Evolutionary conservation across 768 basidiomycete genomes (phyloP), one percentile per base, ranked within the genome.

Genomic region (Neoboletus magnificus): DNA sequence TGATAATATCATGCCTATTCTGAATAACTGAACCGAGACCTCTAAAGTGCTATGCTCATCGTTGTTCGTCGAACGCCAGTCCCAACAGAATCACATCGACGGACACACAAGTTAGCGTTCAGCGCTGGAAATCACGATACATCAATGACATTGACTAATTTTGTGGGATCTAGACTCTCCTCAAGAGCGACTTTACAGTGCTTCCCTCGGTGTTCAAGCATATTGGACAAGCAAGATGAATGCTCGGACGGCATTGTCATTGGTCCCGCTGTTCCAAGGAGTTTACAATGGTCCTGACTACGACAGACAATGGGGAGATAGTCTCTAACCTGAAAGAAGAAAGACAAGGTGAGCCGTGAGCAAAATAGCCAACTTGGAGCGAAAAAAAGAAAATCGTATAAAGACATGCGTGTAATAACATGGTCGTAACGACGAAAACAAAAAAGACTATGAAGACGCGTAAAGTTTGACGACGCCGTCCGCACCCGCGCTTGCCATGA

Each of bases 391-490:
- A 30, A 27, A 42, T 20, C 45, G 35, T 50, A 57, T 40, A 42
- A 50, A 52, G 40, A 54, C 40, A 32, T 48, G 56, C 42, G 22
- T 1, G 33, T 11, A 8, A 48, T 10, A 29, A 4, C 11, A 25
- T 35, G 18, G 33, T 49, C 45, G 43, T 56, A 2, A n/a, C 27
- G 5, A 15, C 27, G 36, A 3, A 10, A 11, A 42, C 41, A 16
- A 32, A 12, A 6, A 6, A 18, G 15, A 5, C 48, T 52, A 91
- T 74, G 89, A 92, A 65, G 89, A 89, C 58, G 90, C 89, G 70
- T 91, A 97, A 27, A 98, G 77, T 72, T 93, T 93, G 57, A 98
- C 85, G 43, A 93, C 87, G 27, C 95, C 94, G 73, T 98, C 96
- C 13, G 93, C 92, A n/a, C 96, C 96, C 20, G 91, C 91, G 69